Percentiles rank a stretch among this genome's conserved stretches.
These are phyloP conservation scores for Gynostemma pentaphyllum DNA, from an alignment of 306 rosid genomes.

Conservation along the genomic window DNA sequence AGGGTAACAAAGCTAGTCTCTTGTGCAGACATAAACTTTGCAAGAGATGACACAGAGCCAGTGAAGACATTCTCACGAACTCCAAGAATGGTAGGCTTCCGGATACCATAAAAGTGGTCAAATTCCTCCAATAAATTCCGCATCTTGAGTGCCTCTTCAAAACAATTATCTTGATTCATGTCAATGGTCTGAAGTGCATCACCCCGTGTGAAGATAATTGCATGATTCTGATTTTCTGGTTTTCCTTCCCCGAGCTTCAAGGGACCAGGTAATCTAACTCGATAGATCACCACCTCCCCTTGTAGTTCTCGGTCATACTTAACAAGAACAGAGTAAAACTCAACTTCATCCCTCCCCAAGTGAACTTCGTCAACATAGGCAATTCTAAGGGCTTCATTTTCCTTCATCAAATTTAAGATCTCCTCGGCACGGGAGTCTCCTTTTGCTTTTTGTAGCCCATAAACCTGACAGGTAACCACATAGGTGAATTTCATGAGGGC, in stretches of 20 bases:
- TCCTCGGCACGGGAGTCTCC: constrained; percentile 80
- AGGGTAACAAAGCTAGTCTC: constrained; percentile 86
- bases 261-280: constrained; percentile 85
- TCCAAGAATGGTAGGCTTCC: constrained; percentile 88
- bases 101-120: constrained; percentile 38
- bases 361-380: constrained; percentile 83
- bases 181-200: constrained; percentile 93
- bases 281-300: constrained; percentile 73
- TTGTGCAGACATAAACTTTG: constrained; percentile 97
- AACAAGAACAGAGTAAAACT: constrained; percentile 88
- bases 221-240: constrained; percentile 95
- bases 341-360: constrained; percentile 51
- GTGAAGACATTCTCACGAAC: constrained; percentile 92
- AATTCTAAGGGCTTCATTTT: constrained; percentile 86
- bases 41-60: constrained; percentile 93
- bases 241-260: constrained; percentile 92
- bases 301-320: constrained; percentile 67
- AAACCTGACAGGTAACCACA: constrained; percentile 82
- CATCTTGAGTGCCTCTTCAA: constrained; percentile 98
- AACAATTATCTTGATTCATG: constrained; percentile 92
- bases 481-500: constrained; percentile 86
- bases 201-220: constrained; percentile 86
- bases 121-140: constrained; percentile 85
- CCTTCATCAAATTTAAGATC: constrained; percentile 60
- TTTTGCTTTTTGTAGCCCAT: constrained; percentile 65